Percentiles rank a stretch among this genome's conserved stretches.
Evolutionary conservation across 73 alveolate species (phyloP).

Genomic region (Tetrahymena borealis): DNA sequence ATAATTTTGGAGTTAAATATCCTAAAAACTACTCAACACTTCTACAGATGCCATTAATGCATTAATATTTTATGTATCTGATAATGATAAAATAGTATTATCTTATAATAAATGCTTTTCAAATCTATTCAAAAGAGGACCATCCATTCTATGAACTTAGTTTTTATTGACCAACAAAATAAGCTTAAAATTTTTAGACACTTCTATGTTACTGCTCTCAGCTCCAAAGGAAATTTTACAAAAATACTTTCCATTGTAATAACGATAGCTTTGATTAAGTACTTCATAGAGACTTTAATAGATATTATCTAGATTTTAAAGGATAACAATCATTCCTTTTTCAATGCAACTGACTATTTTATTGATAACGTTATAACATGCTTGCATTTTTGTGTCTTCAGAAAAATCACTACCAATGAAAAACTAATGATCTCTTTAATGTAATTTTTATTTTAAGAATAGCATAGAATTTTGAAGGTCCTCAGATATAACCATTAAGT

Average conservation of each 20-base stretch:
- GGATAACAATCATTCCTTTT: constrained; percentile 6
- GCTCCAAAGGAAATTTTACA: constrained; percentile 27
- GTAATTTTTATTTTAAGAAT: not conserved
- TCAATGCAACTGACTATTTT: constrained; percentile 8
- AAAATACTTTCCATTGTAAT: not conserved
- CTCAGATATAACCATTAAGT: constrained; percentile 19
- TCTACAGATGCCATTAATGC: not conserved
- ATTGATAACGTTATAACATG: not conserved
- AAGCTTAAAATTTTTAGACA: not conserved
- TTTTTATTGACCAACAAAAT: not conserved
- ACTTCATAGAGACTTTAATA: constrained; percentile 31
- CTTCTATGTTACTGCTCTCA: not conserved
- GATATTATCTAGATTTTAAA: constrained; percentile 14
- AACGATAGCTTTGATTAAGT: constrained; percentile 10
- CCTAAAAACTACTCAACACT: not conserved
- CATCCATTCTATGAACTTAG: not conserved
- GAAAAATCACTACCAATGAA: constrained; percentile 16
- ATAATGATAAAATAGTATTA: not conserved
- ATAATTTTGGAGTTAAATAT: not conserved
- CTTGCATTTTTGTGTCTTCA: not conserved
- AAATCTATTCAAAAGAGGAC: not conserved
- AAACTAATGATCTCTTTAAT: not conserved
- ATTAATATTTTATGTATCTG: not conserved
- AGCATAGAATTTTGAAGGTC: not conserved
- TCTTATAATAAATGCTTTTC: not conserved